Conservation (phyloP, 371 early-diverging fungal genomes). For the Rhizopus microsporus region DNA sequence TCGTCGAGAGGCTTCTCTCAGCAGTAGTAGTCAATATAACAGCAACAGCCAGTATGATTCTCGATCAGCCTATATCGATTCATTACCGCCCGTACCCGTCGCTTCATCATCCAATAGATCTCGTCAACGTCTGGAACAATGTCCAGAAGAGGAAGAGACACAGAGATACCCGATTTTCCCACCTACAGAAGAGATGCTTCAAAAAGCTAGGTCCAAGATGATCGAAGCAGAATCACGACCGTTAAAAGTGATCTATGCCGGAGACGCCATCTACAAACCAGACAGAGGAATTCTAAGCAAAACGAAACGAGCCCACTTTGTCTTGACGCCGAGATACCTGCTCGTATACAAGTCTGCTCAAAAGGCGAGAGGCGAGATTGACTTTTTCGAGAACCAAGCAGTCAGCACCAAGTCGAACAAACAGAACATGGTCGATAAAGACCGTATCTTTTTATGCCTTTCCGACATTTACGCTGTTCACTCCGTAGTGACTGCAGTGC, state of each 20-base stretch:
- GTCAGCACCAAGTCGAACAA: neutral
- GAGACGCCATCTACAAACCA: constrained; percentile 27
- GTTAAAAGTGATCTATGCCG: constrained; percentile 34
- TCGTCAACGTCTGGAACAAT: neutral
- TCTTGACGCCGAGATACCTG: constrained; percentile 36
- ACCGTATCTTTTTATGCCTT: constrained; percentile 25
- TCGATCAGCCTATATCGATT: neutral
- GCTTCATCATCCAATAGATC: neutral
- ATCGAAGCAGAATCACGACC: constrained; percentile 9
- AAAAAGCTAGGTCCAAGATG: neutral
- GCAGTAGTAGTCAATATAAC: neutral
- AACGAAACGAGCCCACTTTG: constrained; percentile 28
- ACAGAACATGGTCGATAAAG: constrained; percentile 17
- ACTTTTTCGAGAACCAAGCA: constrained; percentile 13
- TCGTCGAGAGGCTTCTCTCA: neutral
- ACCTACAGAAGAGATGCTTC: constrained; percentile 15
- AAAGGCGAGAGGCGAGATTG: constrained; percentile 31
- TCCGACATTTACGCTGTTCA: constrained; percentile 38
- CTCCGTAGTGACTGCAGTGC: neutral
- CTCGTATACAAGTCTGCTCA: constrained; percentile 36
- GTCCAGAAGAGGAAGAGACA: neutral
- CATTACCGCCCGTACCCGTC: neutral
- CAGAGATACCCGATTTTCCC: constrained; percentile 12
- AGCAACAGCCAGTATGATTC: neutral
- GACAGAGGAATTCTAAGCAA: constrained; percentile 19